phyloP scores from a whole-genome alignment of 2,329 filamentous ascomycete genomes.

The Stenocarpella maydis region DNA sequence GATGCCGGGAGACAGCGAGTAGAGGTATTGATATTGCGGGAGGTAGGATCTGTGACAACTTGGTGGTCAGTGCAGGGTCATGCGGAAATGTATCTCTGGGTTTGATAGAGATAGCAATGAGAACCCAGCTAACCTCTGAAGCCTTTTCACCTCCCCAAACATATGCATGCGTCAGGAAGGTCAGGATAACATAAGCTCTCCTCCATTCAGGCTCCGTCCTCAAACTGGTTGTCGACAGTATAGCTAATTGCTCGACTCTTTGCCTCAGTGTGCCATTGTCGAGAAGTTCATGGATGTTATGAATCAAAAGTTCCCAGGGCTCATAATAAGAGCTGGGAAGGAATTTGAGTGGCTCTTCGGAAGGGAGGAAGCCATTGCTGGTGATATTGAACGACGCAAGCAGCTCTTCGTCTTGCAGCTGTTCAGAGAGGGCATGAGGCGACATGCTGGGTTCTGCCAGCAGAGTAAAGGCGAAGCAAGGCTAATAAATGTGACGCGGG shows the following conservation, averaged over 20 bases:
- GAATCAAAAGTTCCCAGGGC: conserved; percentile 78
- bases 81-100: background rate
- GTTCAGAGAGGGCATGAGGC: conserved; percentile 49
- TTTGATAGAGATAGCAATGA: background rate
- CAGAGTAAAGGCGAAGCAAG: background rate
- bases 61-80: conserved; percentile 36
- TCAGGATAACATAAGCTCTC: conserved; percentile 80
- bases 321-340: conserved; percentile 78
- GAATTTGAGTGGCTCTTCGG: conserved; percentile 68
- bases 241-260: conserved; percentile 70
- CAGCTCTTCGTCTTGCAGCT: conserved; percentile 37
- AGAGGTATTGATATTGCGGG: conserved; percentile 81
- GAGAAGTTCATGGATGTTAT: conserved; percentile 73
- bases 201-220: conserved; percentile 76
- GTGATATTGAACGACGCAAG: conserved; percentile 50
- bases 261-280: conserved; percentile 69
- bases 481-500: background rate
- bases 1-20: conserved; percentile 72
- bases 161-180: conserved; percentile 84
- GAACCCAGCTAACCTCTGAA: conserved; percentile 64
- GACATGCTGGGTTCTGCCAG: conserved; percentile 46
- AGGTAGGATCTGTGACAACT: conserved; percentile 65
- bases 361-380: conserved; percentile 79
- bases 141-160: conserved; percentile 86
- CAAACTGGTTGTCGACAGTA: conserved; percentile 73